Conservation (phyloP, 129 eudicot species). For the Flaveria linearis region DNA sequence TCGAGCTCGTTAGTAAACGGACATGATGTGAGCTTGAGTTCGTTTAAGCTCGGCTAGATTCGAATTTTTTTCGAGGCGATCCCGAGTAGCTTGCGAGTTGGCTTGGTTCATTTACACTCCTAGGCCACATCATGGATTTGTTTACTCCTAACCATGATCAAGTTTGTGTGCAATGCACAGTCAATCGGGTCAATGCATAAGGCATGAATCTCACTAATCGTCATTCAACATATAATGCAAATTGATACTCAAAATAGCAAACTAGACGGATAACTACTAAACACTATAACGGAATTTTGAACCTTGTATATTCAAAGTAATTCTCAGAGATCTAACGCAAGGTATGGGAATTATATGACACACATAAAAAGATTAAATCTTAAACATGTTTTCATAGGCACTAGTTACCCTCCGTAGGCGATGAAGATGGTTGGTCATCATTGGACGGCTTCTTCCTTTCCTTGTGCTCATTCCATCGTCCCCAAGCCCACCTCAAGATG, state of each 20-base stretch:
- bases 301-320: constrained; percentile 35
- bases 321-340: constrained; percentile 26
- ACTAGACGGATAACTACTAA: background rate
- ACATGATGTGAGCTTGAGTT: no score
- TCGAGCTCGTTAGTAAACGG: no score
- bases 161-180: constrained; percentile 11
- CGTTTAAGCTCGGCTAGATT: no score
- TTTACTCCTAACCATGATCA: background rate
- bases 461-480: constrained; percentile 76
- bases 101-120: no score
- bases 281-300: constrained; percentile 17
- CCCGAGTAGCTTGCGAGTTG: no score
- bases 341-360: constrained; percentile 32
- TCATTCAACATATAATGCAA: background rate
- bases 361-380: constrained; percentile 6
- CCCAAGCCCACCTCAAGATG: constrained; percentile 79
- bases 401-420: constrained; percentile 45
- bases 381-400: constrained; percentile 27
- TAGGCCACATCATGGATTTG: no score
- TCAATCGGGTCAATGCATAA: background rate
- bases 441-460: constrained; percentile 50
- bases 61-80: no score
- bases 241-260: background rate
- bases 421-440: constrained; percentile 50
- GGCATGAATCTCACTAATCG: background rate